Base-by-base conservation (phyloP, 2,329 filamentous ascomycete genomes). In the Cadophora sp. region DNA sequence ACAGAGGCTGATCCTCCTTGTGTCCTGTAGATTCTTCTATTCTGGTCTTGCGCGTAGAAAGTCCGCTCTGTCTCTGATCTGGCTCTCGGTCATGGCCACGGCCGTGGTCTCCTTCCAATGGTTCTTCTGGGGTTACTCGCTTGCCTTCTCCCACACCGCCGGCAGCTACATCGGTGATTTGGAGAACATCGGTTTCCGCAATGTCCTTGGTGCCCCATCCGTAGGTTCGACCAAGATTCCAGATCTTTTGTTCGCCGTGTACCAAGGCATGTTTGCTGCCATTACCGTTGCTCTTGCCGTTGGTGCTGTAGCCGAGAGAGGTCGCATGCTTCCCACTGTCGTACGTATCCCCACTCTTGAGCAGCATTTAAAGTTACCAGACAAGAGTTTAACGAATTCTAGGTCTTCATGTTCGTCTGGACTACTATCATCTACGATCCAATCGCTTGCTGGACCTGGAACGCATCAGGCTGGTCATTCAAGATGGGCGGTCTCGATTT, bases 401-500 rank as follows among this genome's bases (percentile, higher is more conserved):
- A 91, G 78, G 88, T 97, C 76, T 97, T 97, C 85, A 96, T 97
- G 90, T 95, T 97, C 77, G 83, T 97, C 79, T 97, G 94, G 94
- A 86, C 91, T 1, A 97, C 94, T 5, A 78, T 97, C 68, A 91
- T 97, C 78, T 97, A 97, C 80, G 93, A 97, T 75, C 92, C 93
- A 1, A 94, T 97, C 77, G 94, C 94, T 56, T 97, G 93, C 85
- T 97, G 94, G 94, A 97, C 92, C 9, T 97, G 94, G 94, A 97
- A 97, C 78, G 80, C 91, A 0, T 83, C 83, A 37, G 94, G 94
- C 26, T 97, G 94, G 94, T 89, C 90, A 14, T 91, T 86, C 80
- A 84, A 87, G 72, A 86, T 97, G 81, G 93, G 93, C 58, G 92
- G 92, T 31, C 86, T 97, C 55, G 94, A 97, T 80, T 97, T 96